phyloP scores from a whole-genome alignment of 176 grass and related monocot genomes.

The Eleusine indica region DNA sequence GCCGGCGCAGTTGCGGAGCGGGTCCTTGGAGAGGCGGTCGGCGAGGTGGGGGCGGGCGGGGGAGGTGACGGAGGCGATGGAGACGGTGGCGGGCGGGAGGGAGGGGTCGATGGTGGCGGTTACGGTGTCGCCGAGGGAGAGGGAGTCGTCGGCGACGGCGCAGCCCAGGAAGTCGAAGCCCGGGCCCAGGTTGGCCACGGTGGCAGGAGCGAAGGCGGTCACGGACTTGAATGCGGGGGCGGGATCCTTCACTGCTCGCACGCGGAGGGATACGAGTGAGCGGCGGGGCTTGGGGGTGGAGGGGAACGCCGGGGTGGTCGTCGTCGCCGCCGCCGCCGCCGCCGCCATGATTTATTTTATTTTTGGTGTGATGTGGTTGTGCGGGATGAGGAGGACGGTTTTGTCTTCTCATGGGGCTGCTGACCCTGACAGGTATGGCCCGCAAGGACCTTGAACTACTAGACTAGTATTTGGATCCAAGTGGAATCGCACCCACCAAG shows the following conservation, averaged over 20 bases:
- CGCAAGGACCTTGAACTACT: not conserved
- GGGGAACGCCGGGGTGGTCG: conserved; percentile 24
- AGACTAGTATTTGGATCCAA: not conserved
- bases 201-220: conserved; percentile 52
- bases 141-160: conserved; percentile 46
- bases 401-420: not conserved
- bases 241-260: conserved; percentile 32
- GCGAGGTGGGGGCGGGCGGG: conserved; percentile 35
- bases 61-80: conserved; percentile 53
- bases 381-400: not conserved
- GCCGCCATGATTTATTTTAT: conserved; percentile 18
- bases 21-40: conserved; percentile 59
- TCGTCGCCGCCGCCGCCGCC: conserved; percentile 29
- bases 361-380: not conserved
- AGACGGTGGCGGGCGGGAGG: conserved; percentile 44
- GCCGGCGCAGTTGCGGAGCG: conserved; percentile 59
- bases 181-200: conserved; percentile 49
- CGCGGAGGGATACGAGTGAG: not conserved
- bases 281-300: not conserved
- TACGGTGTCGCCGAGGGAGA: conserved; percentile 62
- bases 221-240: conserved; percentile 51
- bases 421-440: not conserved
- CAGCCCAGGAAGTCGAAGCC: conserved; percentile 58
- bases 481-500: not conserved
- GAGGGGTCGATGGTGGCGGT: conserved; percentile 52